phyloP scores from a whole-genome alignment of 192 early-diverging fungal species.

The Entomortierella lignicola region DNA sequence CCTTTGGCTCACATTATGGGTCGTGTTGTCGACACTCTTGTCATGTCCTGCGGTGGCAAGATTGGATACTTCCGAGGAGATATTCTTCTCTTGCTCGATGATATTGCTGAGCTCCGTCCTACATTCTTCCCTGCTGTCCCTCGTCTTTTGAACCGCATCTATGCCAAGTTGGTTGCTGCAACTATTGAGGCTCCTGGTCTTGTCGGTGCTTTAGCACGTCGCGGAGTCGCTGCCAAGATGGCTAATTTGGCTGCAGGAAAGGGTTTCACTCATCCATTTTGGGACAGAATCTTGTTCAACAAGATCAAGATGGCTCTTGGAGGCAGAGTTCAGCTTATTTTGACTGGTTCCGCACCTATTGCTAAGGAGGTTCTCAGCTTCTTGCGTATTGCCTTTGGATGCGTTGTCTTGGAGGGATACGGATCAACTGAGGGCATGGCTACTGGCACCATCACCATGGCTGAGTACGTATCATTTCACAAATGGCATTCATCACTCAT shows the following conservation, averaged over 20 bases:
- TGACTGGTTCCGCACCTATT: slow-evolving; percentile 81
- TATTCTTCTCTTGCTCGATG: slow-evolving; percentile 81
- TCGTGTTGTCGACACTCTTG: slow-evolving; percentile 65
- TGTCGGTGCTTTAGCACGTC: slow-evolving; percentile 63
- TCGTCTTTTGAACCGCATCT: slow-evolving; percentile 90
- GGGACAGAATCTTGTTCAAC: slow-evolving; percentile 90
- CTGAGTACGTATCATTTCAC: slow-evolving; percentile 26
- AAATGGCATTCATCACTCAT: too few relatives aligned
- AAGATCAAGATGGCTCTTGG: slow-evolving; percentile 86
- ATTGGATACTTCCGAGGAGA: slow-evolving; percentile 78
- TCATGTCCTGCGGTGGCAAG: slow-evolving; percentile 69
- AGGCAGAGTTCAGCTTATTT: slow-evolving; percentile 72
- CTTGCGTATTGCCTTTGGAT: slow-evolving; percentile 73
- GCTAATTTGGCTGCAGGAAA: slow-evolving; percentile 64
- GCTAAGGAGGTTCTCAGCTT: slow-evolving; percentile 74
- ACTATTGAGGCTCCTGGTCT: slow-evolving; percentile 72
- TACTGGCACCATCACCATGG: slow-evolving; percentile 40
- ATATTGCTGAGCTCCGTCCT: slow-evolving; percentile 81
- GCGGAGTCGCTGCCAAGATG: slow-evolving; percentile 73
- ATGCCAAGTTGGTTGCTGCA: slow-evolving; percentile 64
- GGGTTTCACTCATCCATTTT: slow-evolving; percentile 77
- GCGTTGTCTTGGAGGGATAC: slow-evolving; percentile 72
- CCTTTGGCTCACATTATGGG: slow-evolving; percentile 95
- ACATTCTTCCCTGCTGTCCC: slow-evolving; percentile 92
- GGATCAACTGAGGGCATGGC: slow-evolving; percentile 63